Percentiles rank a stretch among this genome's conserved stretches.
phyloP scores from a whole-genome alignment of 2,329 filamentous ascomycete genomes.

The Alternaria arborescens region DNA sequence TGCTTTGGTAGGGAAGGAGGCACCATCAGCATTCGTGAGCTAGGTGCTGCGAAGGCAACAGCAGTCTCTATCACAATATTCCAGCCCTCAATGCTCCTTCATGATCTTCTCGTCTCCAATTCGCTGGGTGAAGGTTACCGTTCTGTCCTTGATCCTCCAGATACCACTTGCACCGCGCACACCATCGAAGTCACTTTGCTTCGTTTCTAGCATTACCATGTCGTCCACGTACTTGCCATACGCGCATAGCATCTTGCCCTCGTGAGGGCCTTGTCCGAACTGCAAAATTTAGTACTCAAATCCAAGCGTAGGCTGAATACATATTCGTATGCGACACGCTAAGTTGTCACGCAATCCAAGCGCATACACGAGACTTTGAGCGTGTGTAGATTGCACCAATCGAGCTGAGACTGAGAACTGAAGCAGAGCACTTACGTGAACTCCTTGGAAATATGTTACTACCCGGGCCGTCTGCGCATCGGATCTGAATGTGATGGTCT shows the following conservation, averaged over 20 bases:
- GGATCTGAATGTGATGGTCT: slow-evolving; percentile 47
- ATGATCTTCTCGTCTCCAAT: slow-evolving; percentile 49
- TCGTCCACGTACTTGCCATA: slow-evolving; percentile 55
- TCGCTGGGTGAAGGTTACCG: slow-evolving; percentile 50
- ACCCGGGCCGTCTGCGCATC: slow-evolving; percentile 45
- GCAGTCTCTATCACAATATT: background rate
- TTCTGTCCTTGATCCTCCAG: slow-evolving; percentile 52
- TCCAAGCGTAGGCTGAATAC: background rate
- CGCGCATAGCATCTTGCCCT: slow-evolving; percentile 52
- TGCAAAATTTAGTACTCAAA: background rate
- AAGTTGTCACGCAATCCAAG: background rate
- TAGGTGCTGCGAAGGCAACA: background rate
- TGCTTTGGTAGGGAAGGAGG: slow-evolving; percentile 3
- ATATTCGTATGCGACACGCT: background rate
- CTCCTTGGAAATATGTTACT: slow-evolving; percentile 54
- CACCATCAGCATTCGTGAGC: background rate
- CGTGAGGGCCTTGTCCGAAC: slow-evolving; percentile 55
- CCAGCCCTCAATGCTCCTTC: slow-evolving; percentile 35
- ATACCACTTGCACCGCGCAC: slow-evolving; percentile 50
- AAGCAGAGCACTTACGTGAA: slow-evolving; percentile 33
- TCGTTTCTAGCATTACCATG: slow-evolving; percentile 39
- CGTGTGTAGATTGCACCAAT: background rate
- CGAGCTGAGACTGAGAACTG: background rate
- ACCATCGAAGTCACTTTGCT: slow-evolving; percentile 35
- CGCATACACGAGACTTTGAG: background rate